A percentile compares a stretch with the other conserved stretches of the same genome.
Conservation (phyloP, 768 basidiomycete genomes). For the Calocera cornea region DNA sequence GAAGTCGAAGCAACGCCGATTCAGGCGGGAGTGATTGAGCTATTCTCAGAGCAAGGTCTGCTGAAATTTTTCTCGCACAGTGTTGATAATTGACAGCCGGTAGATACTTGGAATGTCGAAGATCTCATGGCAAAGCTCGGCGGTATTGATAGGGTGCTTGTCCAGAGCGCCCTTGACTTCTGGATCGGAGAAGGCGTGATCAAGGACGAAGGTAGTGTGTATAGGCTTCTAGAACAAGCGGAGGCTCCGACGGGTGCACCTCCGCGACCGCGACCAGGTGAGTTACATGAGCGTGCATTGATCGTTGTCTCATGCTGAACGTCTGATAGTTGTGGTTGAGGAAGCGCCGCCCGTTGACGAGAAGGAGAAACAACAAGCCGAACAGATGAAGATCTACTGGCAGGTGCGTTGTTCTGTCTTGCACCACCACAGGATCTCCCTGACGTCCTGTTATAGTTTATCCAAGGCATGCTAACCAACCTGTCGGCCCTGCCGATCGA, state of each 20-base stretch:
- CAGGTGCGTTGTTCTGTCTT: conserved; percentile 36
- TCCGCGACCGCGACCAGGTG: neutral
- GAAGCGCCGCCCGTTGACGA: conserved; percentile 38
- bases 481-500: conserved; percentile 60
- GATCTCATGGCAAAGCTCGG: conserved; percentile 54
- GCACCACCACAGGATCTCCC: neutral
- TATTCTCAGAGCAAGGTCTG: conserved; percentile 60
- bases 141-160: conserved; percentile 45
- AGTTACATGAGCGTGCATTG: conserved; percentile 16
- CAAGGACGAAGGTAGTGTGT: conserved; percentile 48
- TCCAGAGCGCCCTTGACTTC: conserved; percentile 60
- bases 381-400: conserved; percentile 82
- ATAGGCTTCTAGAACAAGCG: conserved; percentile 49
- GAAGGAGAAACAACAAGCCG: conserved; percentile 62
- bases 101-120: conserved; percentile 58
- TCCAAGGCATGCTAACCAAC: conserved; percentile 85
- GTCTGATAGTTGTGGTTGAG: conserved; percentile 26
- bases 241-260: conserved; percentile 30
- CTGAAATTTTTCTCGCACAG: neutral
- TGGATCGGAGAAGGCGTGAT: conserved; percentile 78
- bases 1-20: conserved; percentile 68
- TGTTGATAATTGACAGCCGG: neutral
- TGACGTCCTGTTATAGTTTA: conserved; percentile 39
- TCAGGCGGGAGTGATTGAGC: conserved; percentile 81
- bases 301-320: conserved; percentile 4